Conservation (phyloP, 169 alveolate species). For the Cryptosporidium parvum region DNA sequence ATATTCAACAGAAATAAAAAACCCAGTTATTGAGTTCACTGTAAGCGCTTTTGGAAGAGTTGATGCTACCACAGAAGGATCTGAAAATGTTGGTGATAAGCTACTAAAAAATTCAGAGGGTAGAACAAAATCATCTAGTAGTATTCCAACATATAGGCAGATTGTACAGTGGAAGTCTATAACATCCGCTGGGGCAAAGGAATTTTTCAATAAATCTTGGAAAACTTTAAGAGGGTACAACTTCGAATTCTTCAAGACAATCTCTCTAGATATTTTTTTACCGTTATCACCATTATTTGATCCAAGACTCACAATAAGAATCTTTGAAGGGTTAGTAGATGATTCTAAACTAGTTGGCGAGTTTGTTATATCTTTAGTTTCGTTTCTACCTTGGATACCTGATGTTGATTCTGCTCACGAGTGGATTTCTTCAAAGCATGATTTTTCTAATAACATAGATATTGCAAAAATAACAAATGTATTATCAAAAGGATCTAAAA, state of each 20-base stretch:
- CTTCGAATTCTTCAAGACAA: conserved; percentile 87
- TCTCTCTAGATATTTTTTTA: conserved; percentile 81
- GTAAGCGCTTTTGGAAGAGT: conserved; percentile 65
- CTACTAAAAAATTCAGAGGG: not conserved
- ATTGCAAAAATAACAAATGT: conserved; percentile 79
- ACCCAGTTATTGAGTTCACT: conserved; percentile 50
- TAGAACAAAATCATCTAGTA: not conserved
- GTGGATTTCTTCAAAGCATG: conserved; percentile 83
- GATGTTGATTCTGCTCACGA: conserved; percentile 82
- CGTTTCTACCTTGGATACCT: conserved; percentile 85
- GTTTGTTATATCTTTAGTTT: conserved; percentile 81
- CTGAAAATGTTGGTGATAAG: not conserved
- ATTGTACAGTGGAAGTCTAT: conserved; percentile 55
- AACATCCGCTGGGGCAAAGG: conserved; percentile 51
- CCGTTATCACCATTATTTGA: conserved; percentile 90
- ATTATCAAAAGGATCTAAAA: conserved; percentile 47
- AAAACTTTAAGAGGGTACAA: conserved; percentile 83
- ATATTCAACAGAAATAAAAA: conserved; percentile 38
- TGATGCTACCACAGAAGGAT: conserved; percentile 22
- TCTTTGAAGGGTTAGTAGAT: conserved; percentile 82
- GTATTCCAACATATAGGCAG: conserved; percentile 41
- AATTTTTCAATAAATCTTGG: conserved; percentile 81
- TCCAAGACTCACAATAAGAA: conserved; percentile 86
- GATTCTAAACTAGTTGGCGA: conserved; percentile 84
- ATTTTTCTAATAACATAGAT: conserved; percentile 83